Conservation (phyloP, 345 rosid species). For the Euphorbia peplus region DNA sequence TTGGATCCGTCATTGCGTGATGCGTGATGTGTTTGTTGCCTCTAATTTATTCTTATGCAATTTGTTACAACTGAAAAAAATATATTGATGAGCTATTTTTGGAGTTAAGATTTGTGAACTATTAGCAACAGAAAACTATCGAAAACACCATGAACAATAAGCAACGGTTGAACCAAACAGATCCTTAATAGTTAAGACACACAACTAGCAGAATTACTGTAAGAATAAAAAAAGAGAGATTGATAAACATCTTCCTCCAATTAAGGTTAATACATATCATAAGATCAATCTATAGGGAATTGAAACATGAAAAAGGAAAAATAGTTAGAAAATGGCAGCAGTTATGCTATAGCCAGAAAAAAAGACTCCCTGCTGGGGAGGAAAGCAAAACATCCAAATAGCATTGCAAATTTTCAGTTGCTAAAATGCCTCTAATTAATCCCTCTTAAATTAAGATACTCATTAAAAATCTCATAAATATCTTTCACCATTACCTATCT, state of each 20-base stretch:
- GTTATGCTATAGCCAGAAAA: background rate
- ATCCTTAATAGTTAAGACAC: no score
- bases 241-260: background rate
- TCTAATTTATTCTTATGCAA: no score
- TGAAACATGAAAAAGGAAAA: background rate
- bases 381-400: background rate
- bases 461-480: background rate
- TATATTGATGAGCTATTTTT: no score
- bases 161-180: no score
- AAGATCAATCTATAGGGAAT: background rate
- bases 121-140: no score
- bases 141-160: no score
- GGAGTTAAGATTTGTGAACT: no score
- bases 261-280: background rate
- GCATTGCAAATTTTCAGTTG: constrained; percentile 4
- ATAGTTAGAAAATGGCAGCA: background rate
- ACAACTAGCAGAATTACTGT: background rate
- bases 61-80: no score
- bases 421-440: background rate
- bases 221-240: background rate
- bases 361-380: background rate
- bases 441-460: no score
- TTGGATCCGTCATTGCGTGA: no score
- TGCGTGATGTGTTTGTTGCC: no score
- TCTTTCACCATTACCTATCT: background rate